Percentiles rank a stretch among this genome's conserved stretches.
phyloP scores from a whole-genome alignment of 148 eudicot species.

The Agrostemma githago region DNA sequence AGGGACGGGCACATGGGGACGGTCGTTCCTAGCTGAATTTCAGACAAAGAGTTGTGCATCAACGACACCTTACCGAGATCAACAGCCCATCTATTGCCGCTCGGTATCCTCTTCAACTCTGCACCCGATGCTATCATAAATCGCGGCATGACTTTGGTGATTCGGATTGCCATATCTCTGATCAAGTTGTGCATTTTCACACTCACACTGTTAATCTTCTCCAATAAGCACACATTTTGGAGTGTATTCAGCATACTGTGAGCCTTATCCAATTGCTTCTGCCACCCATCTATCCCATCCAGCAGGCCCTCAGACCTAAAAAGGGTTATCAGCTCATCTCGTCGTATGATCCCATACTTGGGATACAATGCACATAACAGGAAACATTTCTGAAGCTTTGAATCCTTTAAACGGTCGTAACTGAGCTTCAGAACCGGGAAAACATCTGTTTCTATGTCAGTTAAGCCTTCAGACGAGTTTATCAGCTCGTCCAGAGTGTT shows the following conservation, averaged over 20 bases:
- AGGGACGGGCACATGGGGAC: conserved; percentile 26
- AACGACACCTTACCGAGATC: conserved; percentile 24
- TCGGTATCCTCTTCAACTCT: conserved; percentile 25
- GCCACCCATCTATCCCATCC: conserved; percentile 19
- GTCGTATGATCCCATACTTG: conserved; percentile 15
- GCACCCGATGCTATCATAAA: conserved; percentile 26
- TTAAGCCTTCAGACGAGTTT: conserved; percentile 14
- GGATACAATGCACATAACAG: conserved; percentile 23
- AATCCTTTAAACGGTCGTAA: conserved; percentile 28
- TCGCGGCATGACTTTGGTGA: conserved; percentile 18
- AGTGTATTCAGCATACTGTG: conserved; percentile 29
- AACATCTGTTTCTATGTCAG: conserved; percentile 21
- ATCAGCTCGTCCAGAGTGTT: conserved; percentile 20
- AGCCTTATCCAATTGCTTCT: conserved; percentile 23
- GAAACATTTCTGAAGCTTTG: conserved; percentile 21
- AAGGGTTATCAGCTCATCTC: conserved; percentile 27
- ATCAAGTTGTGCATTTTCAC: conserved; percentile 28
- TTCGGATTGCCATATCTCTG: conserved; percentile 28
- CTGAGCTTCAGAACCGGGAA: conserved; percentile 27
- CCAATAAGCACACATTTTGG: conserved; percentile 25
- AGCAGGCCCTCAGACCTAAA: conserved; percentile 26
- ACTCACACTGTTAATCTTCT: conserved; percentile 2
- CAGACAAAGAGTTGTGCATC: conserved; percentile 27
- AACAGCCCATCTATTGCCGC: conserved; percentile 20
- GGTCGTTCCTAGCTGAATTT: conserved; percentile 22